Evolutionary conservation across 129 eudicot species (phyloP).

Genomic region (Heracleum sosnowskyi): DNA sequence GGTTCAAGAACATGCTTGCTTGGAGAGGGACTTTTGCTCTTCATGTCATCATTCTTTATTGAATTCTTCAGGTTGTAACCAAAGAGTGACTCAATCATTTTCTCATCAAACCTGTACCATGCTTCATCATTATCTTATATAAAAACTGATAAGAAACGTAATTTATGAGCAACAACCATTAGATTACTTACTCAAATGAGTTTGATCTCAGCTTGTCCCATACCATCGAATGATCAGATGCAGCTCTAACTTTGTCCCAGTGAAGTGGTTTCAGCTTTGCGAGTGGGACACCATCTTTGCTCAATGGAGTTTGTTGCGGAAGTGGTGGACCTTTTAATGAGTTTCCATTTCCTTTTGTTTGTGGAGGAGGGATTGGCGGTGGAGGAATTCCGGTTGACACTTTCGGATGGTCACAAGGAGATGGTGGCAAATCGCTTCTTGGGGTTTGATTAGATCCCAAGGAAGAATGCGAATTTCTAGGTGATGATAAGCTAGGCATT

Average conservation of each 20-base stretch:
- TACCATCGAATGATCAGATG: constrained; percentile 72
- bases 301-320: constrained; percentile 35
- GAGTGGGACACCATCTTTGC: constrained; percentile 68
- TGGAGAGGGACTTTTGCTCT: constrained; percentile 79
- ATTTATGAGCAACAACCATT: neutral
- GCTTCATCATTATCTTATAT: constrained; percentile 5
- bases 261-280: constrained; percentile 91
- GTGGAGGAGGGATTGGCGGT: constrained; percentile 53
- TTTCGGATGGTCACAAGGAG: constrained; percentile 18
- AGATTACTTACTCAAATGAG: constrained; percentile 80
- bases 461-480: constrained; percentile 17
- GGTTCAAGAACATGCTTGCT: constrained; percentile 91
- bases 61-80: constrained; percentile 71
- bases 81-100: constrained; percentile 78
- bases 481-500: constrained; percentile 14
- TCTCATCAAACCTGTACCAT: constrained; percentile 62
- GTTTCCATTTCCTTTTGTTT: constrained; percentile 17
- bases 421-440: constrained; percentile 15
- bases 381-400: constrained; percentile 39
- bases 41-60: constrained; percentile 51
- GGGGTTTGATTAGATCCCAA: constrained; percentile 24
- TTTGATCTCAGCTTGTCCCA: constrained; percentile 89
- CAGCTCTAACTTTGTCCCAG: constrained; percentile 97
- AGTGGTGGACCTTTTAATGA: constrained; percentile 27
- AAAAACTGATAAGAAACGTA: neutral